A percentile compares a stretch with the other conserved stretches of the same genome.
Evolutionary conservation across 352 stramenopile species (phyloP).

Genomic region (Phytophthora chlamydospora): DNA sequence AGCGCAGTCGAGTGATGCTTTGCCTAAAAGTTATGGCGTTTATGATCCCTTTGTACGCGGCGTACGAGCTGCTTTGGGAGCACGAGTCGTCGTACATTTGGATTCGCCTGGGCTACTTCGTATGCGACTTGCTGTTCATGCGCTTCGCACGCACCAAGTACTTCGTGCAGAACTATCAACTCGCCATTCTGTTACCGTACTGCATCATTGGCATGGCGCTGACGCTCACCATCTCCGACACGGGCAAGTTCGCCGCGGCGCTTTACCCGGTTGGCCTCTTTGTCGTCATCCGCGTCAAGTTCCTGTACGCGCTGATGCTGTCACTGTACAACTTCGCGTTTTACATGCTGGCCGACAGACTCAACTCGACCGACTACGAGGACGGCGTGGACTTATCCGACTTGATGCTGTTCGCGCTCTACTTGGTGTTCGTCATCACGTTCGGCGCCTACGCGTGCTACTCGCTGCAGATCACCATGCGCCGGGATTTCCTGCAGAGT

Average conservation of each 20-base stretch:
- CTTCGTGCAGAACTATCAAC: constrained; percentile 82
- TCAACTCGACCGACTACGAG: constrained; percentile 27
- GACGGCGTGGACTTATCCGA: constrained; percentile 57
- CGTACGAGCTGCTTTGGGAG: constrained; percentile 77
- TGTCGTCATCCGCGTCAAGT: constrained; percentile 85
- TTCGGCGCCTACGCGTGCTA: constrained; percentile 84
- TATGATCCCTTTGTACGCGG: constrained; percentile 73
- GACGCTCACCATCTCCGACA: constrained; percentile 84
- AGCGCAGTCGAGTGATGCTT: constrained; percentile 67
- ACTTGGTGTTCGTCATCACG: constrained; percentile 76
- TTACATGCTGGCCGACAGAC: constrained; percentile 58
- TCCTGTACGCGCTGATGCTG: constrained; percentile 76
- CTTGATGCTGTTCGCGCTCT: constrained; percentile 70
- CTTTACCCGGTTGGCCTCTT: constrained; percentile 85
- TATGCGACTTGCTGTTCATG: constrained; percentile 79
- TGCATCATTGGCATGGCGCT: constrained; percentile 75
- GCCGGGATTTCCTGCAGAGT: constrained; percentile 83
- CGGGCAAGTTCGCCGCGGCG: constrained; percentile 80
- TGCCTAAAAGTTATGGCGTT: constrained; percentile 75
- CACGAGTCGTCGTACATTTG: constrained; percentile 62
- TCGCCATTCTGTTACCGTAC: constrained; percentile 73
- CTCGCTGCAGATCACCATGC: constrained; percentile 85
- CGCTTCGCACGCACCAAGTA: constrained; percentile 64
- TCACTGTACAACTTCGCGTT: constrained; percentile 84
- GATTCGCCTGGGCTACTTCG: constrained; percentile 71